Percentiles rank a stretch among this genome's conserved stretches.
These are phyloP conservation scores for Barbatosphaeria neglecta DNA, from an alignment of 495 filamentous ascomycete species.

Conservation along the genomic window DNA sequence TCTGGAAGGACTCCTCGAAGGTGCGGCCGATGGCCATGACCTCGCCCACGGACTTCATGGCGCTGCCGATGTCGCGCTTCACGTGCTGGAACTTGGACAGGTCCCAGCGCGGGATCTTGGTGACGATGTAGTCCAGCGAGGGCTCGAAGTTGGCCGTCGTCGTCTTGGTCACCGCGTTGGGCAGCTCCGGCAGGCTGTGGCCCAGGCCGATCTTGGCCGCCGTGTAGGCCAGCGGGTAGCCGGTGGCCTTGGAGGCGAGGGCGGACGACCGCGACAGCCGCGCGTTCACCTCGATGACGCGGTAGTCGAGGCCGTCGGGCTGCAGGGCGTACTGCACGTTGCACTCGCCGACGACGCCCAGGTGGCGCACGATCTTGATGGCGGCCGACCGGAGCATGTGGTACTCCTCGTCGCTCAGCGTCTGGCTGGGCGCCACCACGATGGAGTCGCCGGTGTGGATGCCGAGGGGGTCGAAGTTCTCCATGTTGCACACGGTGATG, in stretches of 20 bases:
- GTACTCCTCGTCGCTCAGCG: slow-evolving; percentile 92
- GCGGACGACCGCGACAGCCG: slow-evolving; percentile 94
- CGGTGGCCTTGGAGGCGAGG: slow-evolving; percentile 93
- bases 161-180: slow-evolving; percentile 95
- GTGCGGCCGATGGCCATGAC: slow-evolving; percentile 98
- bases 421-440: slow-evolving; percentile 91
- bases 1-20: slow-evolving; percentile 98
- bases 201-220: slow-evolving; percentile 95
- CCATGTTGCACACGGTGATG: slow-evolving; percentile 99
- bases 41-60: slow-evolving; percentile 98
- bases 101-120: slow-evolving; percentile 97
- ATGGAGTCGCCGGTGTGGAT: slow-evolving; percentile 97
- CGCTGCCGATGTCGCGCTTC: slow-evolving; percentile 89
- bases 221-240: slow-evolving; percentile 92
- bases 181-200: slow-evolving; percentile 86
- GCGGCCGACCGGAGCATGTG: slow-evolving; percentile 96
- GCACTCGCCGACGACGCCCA: slow-evolving; percentile 94
- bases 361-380: slow-evolving; percentile 90
- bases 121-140: slow-evolving; percentile 92
- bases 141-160: slow-evolving; percentile 98
- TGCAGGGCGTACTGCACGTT: slow-evolving; percentile 97
- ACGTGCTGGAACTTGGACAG: slow-evolving; percentile 97
- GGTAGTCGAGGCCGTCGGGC: slow-evolving; percentile 87
- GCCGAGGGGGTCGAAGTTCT: slow-evolving; percentile 95
- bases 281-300: slow-evolving; percentile 97